Evolutionary conservation across 2,329 filamentous ascomycete genomes (phyloP), one percentile per base, ranked within the genome.

Genomic region (Alternaria postmessia): DNA sequence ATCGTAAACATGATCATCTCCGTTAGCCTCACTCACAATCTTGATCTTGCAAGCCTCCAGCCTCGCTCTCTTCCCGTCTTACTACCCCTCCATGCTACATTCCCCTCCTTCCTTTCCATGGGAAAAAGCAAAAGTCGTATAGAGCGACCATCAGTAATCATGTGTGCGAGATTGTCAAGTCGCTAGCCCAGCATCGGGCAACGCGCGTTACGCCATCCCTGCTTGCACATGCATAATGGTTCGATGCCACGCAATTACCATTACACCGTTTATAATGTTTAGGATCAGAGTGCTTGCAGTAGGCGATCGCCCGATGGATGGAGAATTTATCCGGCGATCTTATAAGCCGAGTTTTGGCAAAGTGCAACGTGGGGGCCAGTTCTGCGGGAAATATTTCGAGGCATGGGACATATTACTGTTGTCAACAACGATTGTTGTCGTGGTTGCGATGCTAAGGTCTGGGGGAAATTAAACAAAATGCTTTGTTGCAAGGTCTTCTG

Each of bases 161-260:
- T 16, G 12, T 16, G 16, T 4, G 22, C 30, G 20, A 36, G 46
- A 32, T 36, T 36, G 16, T 36, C 30, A n/a, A 34, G 8, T 24
- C 3, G 46, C 46, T 49, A 49, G 46, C 16, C 46, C 14, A 9
- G 46, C 20, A 36, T 49, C 8, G 30, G 32, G 46, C 30, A 49
- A 49, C 30, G 46, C 46, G 46, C 32, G 20, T 49, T 49, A 16
- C 32, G 14, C 20, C 14, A 49, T 49, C 46, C 46, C 32, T 49
- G 49, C 49, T 32, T 16, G 49, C 49, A 36, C 51, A 36, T 59
- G 59, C 55, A 62, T 54, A 38, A 55, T 38, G 46, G 46, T 49
- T 49, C 46, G 46, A 49, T 36, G 16, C 28, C 14, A 8, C 30
- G 32, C 32, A n/a, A 24, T 18, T 26, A 24, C 20, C 32, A 36